Percentiles rank a stretch among this genome's conserved stretches.
These are phyloP conservation scores for Xerocomus brunneocitrinus DNA, from an alignment of 768 basidiomycete genomes.

Conservation along the genomic window DNA sequence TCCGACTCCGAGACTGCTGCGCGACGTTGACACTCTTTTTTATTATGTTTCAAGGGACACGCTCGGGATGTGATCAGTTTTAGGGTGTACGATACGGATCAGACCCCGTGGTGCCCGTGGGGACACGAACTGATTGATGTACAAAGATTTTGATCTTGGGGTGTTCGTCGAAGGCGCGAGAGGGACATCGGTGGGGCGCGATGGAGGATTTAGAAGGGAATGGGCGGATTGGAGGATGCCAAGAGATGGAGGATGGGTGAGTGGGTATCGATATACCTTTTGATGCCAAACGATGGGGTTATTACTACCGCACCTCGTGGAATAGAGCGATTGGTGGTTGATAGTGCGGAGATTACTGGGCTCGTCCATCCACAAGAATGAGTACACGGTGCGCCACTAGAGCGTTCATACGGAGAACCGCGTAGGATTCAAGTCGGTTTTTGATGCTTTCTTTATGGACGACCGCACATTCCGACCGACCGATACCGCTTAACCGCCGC, in stretches of 20 bases:
- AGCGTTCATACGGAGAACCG: neutral
- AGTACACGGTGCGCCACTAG: neutral
- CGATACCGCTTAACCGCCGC: constrained; percentile 26
- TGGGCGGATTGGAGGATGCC: constrained; percentile 51
- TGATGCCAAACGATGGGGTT: neutral
- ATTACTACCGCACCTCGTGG: neutral
- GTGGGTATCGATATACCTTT: constrained; percentile 54
- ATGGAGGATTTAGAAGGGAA: constrained; percentile 40
- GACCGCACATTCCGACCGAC: neutral
- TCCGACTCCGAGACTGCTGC: neutral
- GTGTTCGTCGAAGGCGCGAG: constrained; percentile 27
- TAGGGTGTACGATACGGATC: no score
- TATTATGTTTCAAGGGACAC: no score
- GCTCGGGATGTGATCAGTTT: no score
- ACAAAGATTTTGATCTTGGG: neutral
- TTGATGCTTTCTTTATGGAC: neutral
- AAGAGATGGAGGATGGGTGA: constrained; percentile 58
- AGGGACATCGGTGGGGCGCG: constrained; percentile 48
- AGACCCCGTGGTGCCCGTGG: no score
- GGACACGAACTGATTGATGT: neutral
- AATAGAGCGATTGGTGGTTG: no score
- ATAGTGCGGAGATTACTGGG: no score
- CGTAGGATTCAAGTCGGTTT: neutral
- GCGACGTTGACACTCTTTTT: no score
- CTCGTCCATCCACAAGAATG: no score